Percentiles rank a stretch among this genome's conserved stretches.
Conservation (phyloP, 306 rosid genomes). For the Casuarina cunninghamiana region DNA sequence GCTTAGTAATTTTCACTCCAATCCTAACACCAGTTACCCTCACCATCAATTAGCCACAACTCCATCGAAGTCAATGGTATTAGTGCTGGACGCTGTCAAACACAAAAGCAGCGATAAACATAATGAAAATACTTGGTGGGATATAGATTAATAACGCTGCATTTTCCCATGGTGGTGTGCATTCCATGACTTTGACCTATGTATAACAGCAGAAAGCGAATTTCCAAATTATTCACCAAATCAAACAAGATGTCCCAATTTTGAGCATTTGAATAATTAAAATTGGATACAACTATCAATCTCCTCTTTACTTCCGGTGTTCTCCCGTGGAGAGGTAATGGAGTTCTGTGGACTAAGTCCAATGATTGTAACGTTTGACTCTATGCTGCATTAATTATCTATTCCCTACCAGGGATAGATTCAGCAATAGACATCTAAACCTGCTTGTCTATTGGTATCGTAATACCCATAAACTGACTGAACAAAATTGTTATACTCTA, state of each 20-base stretch:
- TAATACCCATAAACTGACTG: neutral
- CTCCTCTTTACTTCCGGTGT: neutral
- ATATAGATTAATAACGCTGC: neutral
- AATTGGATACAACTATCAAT: neutral
- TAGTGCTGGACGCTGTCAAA: constrained; percentile 87
- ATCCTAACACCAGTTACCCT: constrained; percentile 99
- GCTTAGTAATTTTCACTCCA: too few species aligned
- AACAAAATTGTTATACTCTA: neutral
- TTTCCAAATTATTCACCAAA: constrained; percentile 6
- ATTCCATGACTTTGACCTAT: constrained; percentile 3
- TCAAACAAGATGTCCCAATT: neutral
- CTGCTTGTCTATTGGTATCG: neutral
- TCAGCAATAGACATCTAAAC: neutral
- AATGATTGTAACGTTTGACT: too few species aligned
- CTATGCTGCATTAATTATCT: too few species aligned
- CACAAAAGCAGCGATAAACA: constrained; percentile 2
- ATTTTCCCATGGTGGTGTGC: constrained; percentile 13
- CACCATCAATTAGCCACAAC: constrained; percentile 89
- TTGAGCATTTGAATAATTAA: too few species aligned
- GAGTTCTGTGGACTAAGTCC: too few species aligned
- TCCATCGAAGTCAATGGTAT: constrained; percentile 84
- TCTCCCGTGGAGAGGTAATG: too few species aligned
- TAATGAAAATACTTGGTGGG: too few species aligned
- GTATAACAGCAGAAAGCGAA: constrained; percentile 20
- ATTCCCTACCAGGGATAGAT: neutral